phyloP scores from a whole-genome alignment of 495 filamentous ascomycete genomes.

The Schizothecium vesticola region DNA sequence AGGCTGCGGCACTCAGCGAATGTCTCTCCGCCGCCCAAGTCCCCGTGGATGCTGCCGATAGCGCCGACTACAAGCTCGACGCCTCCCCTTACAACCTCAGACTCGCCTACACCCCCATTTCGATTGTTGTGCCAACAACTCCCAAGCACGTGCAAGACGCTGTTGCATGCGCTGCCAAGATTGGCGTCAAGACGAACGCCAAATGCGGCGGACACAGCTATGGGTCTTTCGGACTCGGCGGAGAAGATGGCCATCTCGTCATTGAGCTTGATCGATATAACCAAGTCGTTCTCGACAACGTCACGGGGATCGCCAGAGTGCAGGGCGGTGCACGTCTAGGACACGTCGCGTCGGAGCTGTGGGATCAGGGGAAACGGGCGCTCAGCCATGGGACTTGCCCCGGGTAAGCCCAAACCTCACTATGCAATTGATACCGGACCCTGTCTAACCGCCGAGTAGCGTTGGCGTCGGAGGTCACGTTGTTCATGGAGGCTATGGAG shows the following conservation, averaged over 20 bases:
- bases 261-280: conserved; percentile 43
- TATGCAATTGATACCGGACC: background rate
- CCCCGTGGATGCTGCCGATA: conserved; percentile 28
- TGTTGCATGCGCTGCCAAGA: conserved; percentile 33
- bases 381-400: conserved; percentile 46
- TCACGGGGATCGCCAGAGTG: conserved; percentile 36
- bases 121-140: conserved; percentile 36
- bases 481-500: conserved; percentile 41
- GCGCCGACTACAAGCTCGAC: conserved; percentile 37
- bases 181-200: conserved; percentile 39
- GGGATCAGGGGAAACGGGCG: conserved; percentile 38
- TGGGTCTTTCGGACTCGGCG: conserved; percentile 41
- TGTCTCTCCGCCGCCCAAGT: conserved; percentile 34
- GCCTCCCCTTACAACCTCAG: conserved; percentile 38
- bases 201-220: conserved; percentile 48
- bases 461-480: conserved; percentile 41
- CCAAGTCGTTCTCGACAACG: conserved; percentile 34
- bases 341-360: conserved; percentile 39
- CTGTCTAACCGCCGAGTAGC: conserved; percentile 20
- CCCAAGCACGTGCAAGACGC: conserved; percentile 37
- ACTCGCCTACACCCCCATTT: conserved; percentile 34
- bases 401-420: conserved; percentile 23
- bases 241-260: conserved; percentile 43
- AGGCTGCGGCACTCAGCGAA: conserved; percentile 31
- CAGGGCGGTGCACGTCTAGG: conserved; percentile 38